A percentile compares a stretch with the other conserved stretches of the same genome.
Evolutionary conservation across 345 rosid species (phyloP).

Genomic region (Pistacia vera): DNA sequence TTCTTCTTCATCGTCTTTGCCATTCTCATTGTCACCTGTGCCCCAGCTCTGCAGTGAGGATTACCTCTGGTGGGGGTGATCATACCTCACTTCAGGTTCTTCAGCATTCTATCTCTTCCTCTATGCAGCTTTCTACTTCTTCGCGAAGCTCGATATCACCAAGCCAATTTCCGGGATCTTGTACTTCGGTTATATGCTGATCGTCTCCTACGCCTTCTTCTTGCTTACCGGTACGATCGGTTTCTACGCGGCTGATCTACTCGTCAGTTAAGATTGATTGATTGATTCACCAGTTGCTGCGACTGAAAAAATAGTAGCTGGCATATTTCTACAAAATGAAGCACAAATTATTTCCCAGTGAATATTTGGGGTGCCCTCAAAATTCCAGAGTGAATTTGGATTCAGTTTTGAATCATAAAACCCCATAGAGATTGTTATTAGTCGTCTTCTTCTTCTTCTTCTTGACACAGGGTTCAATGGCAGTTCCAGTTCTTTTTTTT

Average conservation of each 20-base stretch:
- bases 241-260: constrained; percentile 87
- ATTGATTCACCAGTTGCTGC: constrained; percentile 11
- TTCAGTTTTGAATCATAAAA: constrained; percentile 29
- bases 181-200: constrained; percentile 87
- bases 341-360: constrained; percentile 3
- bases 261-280: constrained; percentile 78
- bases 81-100: constrained; percentile 87
- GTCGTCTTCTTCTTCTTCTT: not conserved
- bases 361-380: not conserved
- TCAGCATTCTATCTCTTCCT: constrained; percentile 88
- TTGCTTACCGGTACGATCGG: constrained; percentile 82
- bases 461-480: constrained; percentile 23
- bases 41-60: constrained; percentile 93
- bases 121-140: constrained; percentile 85
- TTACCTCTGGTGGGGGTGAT: constrained; percentile 98
- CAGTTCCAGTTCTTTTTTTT: constrained; percentile 13
- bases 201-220: constrained; percentile 74
- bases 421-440: constrained; percentile 24
- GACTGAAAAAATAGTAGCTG: not conserved
- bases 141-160: constrained; percentile 84
- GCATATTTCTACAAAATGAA: not conserved
- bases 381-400: not conserved
- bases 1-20: constrained; percentile 84
- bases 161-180: constrained; percentile 73
- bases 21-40: constrained; percentile 83